These are phyloP conservation scores for Meredithiella fracta DNA, from an alignment of 2,329 filamentous ascomycete species.

Conservation along the genomic window DNA sequence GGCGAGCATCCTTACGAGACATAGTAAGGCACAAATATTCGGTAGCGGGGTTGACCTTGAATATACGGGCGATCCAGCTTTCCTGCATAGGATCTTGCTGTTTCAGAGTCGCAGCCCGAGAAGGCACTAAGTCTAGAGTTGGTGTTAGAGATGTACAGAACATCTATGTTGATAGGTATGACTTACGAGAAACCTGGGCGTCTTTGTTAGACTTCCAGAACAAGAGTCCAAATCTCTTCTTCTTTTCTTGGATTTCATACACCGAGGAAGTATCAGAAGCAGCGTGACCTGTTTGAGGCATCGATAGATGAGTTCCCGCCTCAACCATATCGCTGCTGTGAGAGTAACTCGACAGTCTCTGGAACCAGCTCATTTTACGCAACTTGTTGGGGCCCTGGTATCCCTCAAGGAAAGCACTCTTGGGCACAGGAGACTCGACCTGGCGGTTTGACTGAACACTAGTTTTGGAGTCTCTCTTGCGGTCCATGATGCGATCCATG, in stretches of 20 bases:
- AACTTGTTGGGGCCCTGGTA: constrained; percentile 24
- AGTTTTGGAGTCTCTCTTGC: constrained; percentile 9
- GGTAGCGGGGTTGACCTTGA: constrained; percentile 72
- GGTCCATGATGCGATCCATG: constrained; percentile 12
- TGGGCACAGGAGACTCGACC: not conserved
- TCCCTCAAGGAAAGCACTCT: constrained; percentile 12
- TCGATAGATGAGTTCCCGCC: constrained; percentile 6
- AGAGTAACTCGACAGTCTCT: constrained; percentile 20
- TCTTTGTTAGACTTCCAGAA: constrained; percentile 38
- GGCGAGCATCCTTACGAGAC: constrained; percentile 50
- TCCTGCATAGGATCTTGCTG: constrained; percentile 49
- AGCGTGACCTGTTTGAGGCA: not conserved
- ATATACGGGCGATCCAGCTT: constrained; percentile 78
- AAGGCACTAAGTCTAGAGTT: not conserved
- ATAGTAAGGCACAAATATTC: constrained; percentile 60
- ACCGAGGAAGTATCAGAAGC: constrained; percentile 10
- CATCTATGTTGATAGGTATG: not conserved
- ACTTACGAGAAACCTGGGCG: not conserved
- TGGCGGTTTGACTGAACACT: not conserved
- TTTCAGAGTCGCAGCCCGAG: constrained; percentile 15
- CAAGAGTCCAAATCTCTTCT: constrained; percentile 35
- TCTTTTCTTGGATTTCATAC: constrained; percentile 17
- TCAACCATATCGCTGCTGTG: constrained; percentile 8
- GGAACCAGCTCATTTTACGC: constrained; percentile 35
- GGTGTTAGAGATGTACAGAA: not conserved